These are phyloP conservation scores for Sarcodon sp. DNA, from an alignment of 768 basidiomycete species.

Conservation along the genomic window DNA sequence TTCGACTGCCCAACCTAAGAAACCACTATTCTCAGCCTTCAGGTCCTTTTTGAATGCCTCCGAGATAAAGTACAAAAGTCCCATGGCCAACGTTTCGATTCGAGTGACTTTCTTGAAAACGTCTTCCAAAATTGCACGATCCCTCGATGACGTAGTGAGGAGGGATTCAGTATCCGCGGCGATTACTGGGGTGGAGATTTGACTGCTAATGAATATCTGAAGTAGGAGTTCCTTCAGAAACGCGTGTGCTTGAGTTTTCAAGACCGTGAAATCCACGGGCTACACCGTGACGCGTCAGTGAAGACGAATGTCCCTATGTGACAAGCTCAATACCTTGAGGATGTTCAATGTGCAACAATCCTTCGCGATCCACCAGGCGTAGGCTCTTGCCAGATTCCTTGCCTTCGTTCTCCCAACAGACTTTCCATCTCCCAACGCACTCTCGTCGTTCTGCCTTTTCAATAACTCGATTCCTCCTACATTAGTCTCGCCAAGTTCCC, in stretches of 20 bases:
- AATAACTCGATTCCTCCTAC: conserved; percentile 74
- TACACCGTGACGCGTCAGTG: conserved; percentile 17
- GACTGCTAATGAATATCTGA: conserved; percentile 62
- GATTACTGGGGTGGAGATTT: conserved; percentile 57
- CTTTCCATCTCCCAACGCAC: conserved; percentile 27
- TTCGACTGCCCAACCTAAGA: conserved; percentile 54
- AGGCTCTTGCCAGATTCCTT: conserved; percentile 69
- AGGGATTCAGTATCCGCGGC: conserved; percentile 20
- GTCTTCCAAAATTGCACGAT: conserved; percentile 56
- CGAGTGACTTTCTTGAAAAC: conserved; percentile 67
- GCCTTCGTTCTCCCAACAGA: conserved; percentile 45
- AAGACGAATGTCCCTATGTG: neutral
- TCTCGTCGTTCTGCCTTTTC: conserved; percentile 43
- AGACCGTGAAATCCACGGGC: conserved; percentile 78
- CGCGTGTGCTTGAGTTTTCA: conserved; percentile 45
- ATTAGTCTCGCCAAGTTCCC: conserved; percentile 73
- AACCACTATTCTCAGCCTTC: conserved; percentile 19
- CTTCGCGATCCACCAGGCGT: conserved; percentile 91
- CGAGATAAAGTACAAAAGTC: conserved; percentile 61
- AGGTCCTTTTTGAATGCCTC: conserved; percentile 25
- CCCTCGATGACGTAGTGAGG: conserved; percentile 25
- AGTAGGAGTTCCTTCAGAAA: conserved; percentile 67
- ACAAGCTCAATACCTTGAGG: conserved; percentile 51
- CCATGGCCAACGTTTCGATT: conserved; percentile 55
- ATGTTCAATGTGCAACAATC: conserved; percentile 62